Base-by-base conservation (phyloP, 2,329 filamentous ascomycete genomes). In the Pestalotiopsis sp. region DNA sequence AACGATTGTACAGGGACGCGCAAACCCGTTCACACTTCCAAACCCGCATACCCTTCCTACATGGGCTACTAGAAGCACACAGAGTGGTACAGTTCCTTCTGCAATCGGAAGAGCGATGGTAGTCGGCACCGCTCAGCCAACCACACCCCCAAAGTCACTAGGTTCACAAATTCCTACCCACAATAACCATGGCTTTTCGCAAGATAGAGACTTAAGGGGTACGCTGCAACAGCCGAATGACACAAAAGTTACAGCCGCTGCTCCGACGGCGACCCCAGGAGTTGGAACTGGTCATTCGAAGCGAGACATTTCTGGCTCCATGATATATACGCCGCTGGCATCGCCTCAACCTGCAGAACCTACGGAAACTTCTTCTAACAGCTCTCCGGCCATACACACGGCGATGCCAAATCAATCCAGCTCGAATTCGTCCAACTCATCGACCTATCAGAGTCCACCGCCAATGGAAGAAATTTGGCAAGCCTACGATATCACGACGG, bases 401-500 rank as follows among this genome's bases (percentile, higher is more conserved):
- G 41, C 41, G 41, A 45, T n/a, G 17, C 41, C 41, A 6, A 14
- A 11, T 45, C 41, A 45, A 45, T 45, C 41, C 41, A n/a, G 41
- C 41, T 49, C 41, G 41, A n/a, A 49, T 49, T n/a, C 41, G 13
- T 49, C 41, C 41, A 49, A n/a, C n/a, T 49, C 41, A 45, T 45
- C 41, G 13, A 7, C 13, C 41, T 45, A 14, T 45, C 13, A 45
- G 13, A 45, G 41, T 45, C 17, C 14, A 45, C 41, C 41, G 4
- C 41, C 41, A 12, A 4, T n/a, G 4, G 41, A 45, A 45, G 13
- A 45, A 14, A 14, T 14, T 45, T 20, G 14, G 55, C 17, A 58
- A 11, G 41, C 63, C 11, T 67, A 63, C 55, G 36, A 62, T n/a
- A 71, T 72, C 5, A 71, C 66, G 31, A 39, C 65, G 25, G 69